Evolutionary conservation across 768 basidiomycete species (phyloP).

Genomic region (Leccinellum albellum): DNA sequence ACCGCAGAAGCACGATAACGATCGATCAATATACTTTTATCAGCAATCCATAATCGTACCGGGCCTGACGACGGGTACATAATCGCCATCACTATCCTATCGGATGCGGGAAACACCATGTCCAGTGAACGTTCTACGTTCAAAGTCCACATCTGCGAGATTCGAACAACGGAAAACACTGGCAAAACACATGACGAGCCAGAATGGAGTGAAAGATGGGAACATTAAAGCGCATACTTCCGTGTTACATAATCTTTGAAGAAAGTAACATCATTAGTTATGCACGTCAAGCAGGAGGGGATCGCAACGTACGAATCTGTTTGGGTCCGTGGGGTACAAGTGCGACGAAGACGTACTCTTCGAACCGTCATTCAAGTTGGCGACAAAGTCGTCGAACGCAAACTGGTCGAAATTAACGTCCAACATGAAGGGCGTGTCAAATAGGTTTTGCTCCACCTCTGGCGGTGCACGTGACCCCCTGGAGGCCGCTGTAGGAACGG

Average conservation of each 20-base stretch:
- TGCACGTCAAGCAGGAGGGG: background rate
- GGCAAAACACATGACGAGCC: background rate
- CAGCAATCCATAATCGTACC: background rate
- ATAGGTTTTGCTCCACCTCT: conserved; percentile 20
- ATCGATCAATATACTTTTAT: conserved; percentile 7
- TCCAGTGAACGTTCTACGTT: conserved; percentile 13
- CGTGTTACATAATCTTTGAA: conserved; percentile 23
- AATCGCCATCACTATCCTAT: background rate
- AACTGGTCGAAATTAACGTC: conserved; percentile 29
- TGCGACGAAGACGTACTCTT: conserved; percentile 26
- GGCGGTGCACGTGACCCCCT: background rate
- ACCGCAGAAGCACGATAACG: background rate
- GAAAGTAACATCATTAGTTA: conserved; percentile 6
- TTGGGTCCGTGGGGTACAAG: conserved; percentile 30
- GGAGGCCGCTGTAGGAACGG: background rate
- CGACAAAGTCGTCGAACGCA: conserved; percentile 24
- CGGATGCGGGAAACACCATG: background rate
- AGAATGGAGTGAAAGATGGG: background rate
- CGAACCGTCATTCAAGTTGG: conserved; percentile 11
- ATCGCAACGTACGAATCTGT: conserved; percentile 32
- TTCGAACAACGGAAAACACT: background rate
- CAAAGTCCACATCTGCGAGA: background rate
- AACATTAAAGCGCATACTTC: background rate
- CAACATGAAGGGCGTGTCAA: conserved; percentile 29
- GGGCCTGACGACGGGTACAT: background rate